Base-by-base conservation (phyloP, 139 green algal genomes). In the Chlamydomonas sp. region DNA sequence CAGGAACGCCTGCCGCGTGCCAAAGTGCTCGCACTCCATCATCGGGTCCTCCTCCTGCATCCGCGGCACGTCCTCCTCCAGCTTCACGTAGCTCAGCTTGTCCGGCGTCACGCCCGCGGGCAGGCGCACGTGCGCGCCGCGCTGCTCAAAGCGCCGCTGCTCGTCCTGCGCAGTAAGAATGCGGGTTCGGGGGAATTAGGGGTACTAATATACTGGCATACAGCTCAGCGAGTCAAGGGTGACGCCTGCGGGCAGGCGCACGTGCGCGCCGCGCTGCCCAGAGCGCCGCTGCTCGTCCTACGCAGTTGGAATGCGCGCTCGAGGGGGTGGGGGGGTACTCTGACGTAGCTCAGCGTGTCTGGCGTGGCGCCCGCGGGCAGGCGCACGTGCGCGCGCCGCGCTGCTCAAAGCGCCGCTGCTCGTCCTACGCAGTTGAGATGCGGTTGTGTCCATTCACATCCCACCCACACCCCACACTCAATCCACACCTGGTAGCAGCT, bases 21-120 rank as follows among this genome's bases (percentile, higher is more conserved):
- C 91, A 79, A 98, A 98, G 74, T 97, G 95, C 78, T 98, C 93
- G 71, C 73, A 90, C 58, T 91, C 83, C 69, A 96, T 85, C 48
- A 88, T 76, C 2, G 72, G 62, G 72, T 91, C 87, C 1, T 58
- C 50, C 70, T 91, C 83, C 26, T n/a, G n/a, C n/a, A n/a, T n/a
- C n/a, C n/a, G n/a, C n/a, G n/a, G n/a, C n/a, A n/a, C n/a, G n/a
- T n/a, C n/a, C n/a, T n/a, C n/a, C n/a, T n/a, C n/a, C n/a, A n/a
- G n/a, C n/a, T n/a, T n/a, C n/a, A n/a, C n/a, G n/a, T n/a, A n/a
- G n/a, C n/a, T n/a, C n/a, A 80, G 62, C 67, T 70, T 73, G 54
- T 79, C 71, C 5, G 37, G 2, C 5, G 48, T 31, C 3, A 87
- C 60, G 26, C 73, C 67, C 13, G 61, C 70, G 3, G 81, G 81